Conservation (phyloP, 805 yeast genomes). For the Saccharomycopsis sp. region DNA sequence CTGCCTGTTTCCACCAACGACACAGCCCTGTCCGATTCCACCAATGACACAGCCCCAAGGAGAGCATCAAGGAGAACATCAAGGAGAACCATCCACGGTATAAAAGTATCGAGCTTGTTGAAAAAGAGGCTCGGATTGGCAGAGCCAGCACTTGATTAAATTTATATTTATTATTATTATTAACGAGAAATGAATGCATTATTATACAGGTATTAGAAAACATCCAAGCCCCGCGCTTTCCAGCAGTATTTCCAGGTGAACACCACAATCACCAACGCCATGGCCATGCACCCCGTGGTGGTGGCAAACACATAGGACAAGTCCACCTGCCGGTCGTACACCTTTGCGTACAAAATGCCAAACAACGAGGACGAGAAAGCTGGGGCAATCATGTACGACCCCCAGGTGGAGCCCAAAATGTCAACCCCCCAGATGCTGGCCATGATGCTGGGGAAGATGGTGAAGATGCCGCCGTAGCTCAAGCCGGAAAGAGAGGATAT, state of each 20-base stretch:
- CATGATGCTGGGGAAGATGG: conserved; percentile 76
- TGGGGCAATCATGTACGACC: conserved; percentile 79
- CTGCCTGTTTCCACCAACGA: not conserved
- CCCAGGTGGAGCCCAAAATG: conserved; percentile 88
- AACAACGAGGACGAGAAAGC: conserved; percentile 68
- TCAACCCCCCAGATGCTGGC: conserved; percentile 84
- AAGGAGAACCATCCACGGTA: no score
- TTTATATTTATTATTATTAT: no score
- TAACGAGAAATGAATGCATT: no score
- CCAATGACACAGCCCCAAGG: not conserved
- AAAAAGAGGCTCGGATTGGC: no score
- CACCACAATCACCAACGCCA: conserved; percentile 1
- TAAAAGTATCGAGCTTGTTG: no score
- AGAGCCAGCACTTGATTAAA: no score
- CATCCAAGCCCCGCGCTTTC: conserved; percentile 7
- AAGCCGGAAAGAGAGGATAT: conserved; percentile 48
- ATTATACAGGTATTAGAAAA: no score
- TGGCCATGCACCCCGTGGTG: conserved; percentile 11
- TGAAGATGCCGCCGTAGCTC: conserved; percentile 76
- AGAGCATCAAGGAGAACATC: no score
- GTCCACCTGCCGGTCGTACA: conserved; percentile 41
- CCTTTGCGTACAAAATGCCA: conserved; percentile 60
- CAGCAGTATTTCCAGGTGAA: conserved; percentile 13
- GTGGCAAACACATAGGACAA: conserved; percentile 7
- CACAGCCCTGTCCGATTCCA: not conserved